Conservation (phyloP, 495 filamentous ascomycete genomes). For the Penicillium odoratum region DNA sequence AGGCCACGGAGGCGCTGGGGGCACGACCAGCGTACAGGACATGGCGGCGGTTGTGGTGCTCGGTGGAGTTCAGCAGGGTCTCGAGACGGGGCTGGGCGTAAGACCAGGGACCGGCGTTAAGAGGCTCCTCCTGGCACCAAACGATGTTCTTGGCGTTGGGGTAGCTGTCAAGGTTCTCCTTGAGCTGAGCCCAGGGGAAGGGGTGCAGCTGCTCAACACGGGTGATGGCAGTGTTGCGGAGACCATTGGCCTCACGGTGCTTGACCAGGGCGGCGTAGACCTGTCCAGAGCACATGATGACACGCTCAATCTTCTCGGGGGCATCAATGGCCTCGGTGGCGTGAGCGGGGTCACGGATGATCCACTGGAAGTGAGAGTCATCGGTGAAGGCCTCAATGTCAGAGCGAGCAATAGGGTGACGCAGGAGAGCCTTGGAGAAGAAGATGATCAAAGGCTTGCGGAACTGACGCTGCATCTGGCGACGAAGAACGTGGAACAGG, state of each 20-base stretch:
- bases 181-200: conserved; percentile 96
- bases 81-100: conserved; percentile 95
- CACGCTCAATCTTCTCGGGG: conserved; percentile 86
- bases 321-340: conserved; percentile 63
- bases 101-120: conserved; percentile 94
- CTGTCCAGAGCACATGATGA: conserved; percentile 93
- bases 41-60: conserved; percentile 89
- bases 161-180: conserved; percentile 93
- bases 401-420: conserved; percentile 88
- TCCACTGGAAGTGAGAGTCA: conserved; percentile 92
- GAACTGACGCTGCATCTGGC: conserved; percentile 99
- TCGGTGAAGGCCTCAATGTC: conserved; percentile 84
- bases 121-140: conserved; percentile 94
- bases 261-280: conserved; percentile 89
- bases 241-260: conserved; percentile 78
- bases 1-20: conserved; percentile 88
- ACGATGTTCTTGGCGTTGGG: conserved; percentile 96
- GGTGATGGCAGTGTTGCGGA: conserved; percentile 88
- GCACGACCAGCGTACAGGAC: conserved; percentile 94
- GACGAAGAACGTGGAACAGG: conserved; percentile 91
- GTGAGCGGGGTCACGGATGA: conserved; percentile 87
- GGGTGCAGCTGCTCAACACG: conserved; percentile 97
- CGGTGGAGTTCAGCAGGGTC: conserved; percentile 86
- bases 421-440: conserved; percentile 94
- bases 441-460: conserved; percentile 95